Evolutionary conservation across 208 protist species (phyloP).

Genomic region (Vickermania spadyakhi): DNA sequence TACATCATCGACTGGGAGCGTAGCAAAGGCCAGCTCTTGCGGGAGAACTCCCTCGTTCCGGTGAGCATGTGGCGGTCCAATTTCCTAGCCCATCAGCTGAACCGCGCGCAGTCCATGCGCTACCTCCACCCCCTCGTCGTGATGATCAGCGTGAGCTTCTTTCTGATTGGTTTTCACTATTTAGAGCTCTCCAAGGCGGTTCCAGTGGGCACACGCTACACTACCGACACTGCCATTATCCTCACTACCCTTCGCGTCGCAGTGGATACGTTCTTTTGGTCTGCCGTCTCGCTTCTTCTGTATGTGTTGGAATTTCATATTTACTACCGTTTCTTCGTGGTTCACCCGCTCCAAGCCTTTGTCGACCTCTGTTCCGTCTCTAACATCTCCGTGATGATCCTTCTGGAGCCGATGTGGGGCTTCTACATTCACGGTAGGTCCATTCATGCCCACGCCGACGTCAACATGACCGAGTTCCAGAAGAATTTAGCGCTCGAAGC

Average conservation of each 20-base stretch:
- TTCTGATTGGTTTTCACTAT: slow-evolving; percentile 52
- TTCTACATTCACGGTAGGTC: slow-evolving; percentile 91
- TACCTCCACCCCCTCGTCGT: slow-evolving; percentile 61
- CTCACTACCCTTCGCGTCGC: slow-evolving; percentile 55
- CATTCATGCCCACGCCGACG: slow-evolving; percentile 79
- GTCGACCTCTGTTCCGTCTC: slow-evolving; percentile 87
- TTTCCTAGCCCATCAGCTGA: slow-evolving; percentile 77
- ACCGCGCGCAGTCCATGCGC: slow-evolving; percentile 66
- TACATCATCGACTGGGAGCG: slow-evolving; percentile 89
- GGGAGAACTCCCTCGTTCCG: slow-evolving; percentile 73
- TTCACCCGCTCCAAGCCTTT: slow-evolving; percentile 79
- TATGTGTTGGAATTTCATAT: slow-evolving; percentile 73
- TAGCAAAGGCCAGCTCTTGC: slow-evolving; percentile 73
- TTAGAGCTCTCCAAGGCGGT: slow-evolving; percentile 32
- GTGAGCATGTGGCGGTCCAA: slow-evolving; percentile 86
- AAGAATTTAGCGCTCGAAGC: slow-evolving; percentile 64
- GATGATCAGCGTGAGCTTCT: slow-evolving; percentile 64
- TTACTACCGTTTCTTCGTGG: slow-evolving; percentile 75
- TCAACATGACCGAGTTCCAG: slow-evolving; percentile 87
- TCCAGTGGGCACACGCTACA: slow-evolving; percentile 18
- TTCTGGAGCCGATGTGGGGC: slow-evolving; percentile 70
- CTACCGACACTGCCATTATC: slow-evolving; percentile 15
- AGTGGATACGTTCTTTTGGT: slow-evolving; percentile 73
- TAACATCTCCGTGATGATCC: slow-evolving; percentile 85
- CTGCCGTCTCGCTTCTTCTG: slow-evolving; percentile 41